Evolutionary conservation across 1,284 basidiomycete genomes (phyloP), one percentile per base, ranked within the genome.

Genomic region (Tetrapyrgos nigripes): DNA sequence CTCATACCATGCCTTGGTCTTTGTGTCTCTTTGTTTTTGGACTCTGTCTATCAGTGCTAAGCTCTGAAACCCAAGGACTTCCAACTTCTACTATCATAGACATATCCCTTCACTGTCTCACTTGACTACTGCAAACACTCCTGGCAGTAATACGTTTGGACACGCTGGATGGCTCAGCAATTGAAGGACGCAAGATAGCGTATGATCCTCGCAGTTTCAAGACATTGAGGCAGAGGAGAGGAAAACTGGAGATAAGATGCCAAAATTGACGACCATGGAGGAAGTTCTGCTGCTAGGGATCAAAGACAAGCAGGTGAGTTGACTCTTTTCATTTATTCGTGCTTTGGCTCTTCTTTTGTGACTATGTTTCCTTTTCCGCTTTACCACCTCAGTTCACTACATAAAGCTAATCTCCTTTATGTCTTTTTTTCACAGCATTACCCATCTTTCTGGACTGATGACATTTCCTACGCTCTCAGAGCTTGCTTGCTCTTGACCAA

Each of bases 401-500:
- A n/a, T n/a, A n/a, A n/a, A n/a, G n/a, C n/a, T n/a, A n/a, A n/a
- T n/a, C n/a, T n/a, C n/a, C n/a, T 40, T 40, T 40, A n/a, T 33
- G 14, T 8, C 31, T 29, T 24, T 40, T 26, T 31, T 48, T 50
- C 57, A 0, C 66, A 95, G 91, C 94, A 94, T 44, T 96, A 96
- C 73, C 86, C 97, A 19, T 96, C 94, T 1, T 97, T 97, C 74
- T 97, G 94, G 95, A 98, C 97, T 74, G 96, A 98, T 80, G 97
- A 97, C 76, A 98, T 97, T 65, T 97, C 94, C 0, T 98, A 98
- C 74, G 94, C 96, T 13, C 83, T 98, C 2, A 86, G 96, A 19
- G 96, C 96, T 3, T 97, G 96, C 73, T 97, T 74, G 93, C 93
- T 2, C 85, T 97, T 66, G 89, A 94, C 49, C 84, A 86, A 65